Evolutionary conservation across 2,329 filamentous ascomycete species (phyloP), one percentile per base, ranked within the genome.

Genomic region (Colletotrichum neosansevieriae): DNA sequence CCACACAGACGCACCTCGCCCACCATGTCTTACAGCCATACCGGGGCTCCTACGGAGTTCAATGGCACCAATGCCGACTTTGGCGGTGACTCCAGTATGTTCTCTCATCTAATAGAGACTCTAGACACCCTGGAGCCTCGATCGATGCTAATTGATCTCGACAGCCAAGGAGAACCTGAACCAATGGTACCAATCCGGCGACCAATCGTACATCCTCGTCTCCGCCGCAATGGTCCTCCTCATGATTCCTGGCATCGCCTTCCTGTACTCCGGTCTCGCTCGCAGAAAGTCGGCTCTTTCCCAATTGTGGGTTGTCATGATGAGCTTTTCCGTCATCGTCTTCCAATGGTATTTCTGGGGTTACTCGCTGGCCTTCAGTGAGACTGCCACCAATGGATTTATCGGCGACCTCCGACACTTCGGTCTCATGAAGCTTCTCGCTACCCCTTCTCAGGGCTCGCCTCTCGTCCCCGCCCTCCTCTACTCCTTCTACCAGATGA

Each of bases 281-380:
- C 92, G 96, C 73, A 90, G 96, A 85, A 99, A 99, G 85, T 98
- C 96, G 5, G 96, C 96, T 34, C 88, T 99, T 49, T 97, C 94
- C 72, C 92, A 98, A 85, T 96, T 99, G 76, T 98, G 94, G 94
- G 94, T 95, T 13, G 94, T 92, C 82, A 97, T 99, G 93, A 95
- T 92, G 79, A 96, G 94, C 53, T 92, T 92, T 78, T 94, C 93
- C 54, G 90, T 98, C 77, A 87, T 98, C 79, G 92, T 93, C 64
- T 98, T 99, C 84, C 96, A 99, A 83, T 99, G 96, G 96, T 98
- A 98, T 77, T 98, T 99, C 80, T 98, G 96, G 95, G 96, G 96
- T 42, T 99, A 97, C 81, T 97, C 95, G 13, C 86, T 99, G 70
- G 94, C 95, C 59, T 98, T 98, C 82, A 96, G 92, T 76, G 85